These are phyloP conservation scores for Amanita pallidorosea DNA, from an alignment of 768 basidiomycete genomes.

Conservation along the genomic window DNA sequence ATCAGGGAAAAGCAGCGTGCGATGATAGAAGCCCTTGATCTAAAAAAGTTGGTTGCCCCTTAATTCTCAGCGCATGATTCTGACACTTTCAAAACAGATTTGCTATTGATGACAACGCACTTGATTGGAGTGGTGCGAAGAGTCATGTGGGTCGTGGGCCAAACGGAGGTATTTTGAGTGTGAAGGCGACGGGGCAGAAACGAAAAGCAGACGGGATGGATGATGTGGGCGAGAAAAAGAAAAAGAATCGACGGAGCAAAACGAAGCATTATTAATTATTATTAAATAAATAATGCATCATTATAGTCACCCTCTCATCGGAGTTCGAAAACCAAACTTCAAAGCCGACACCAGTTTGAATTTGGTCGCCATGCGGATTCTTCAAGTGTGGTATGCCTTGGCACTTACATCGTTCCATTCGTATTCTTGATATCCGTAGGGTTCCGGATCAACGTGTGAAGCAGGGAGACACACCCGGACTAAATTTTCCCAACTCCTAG, in stretches of 20 bases:
- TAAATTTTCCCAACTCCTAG: too few species aligned
- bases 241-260: slow-evolving; percentile 33
- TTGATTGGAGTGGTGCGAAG: slow-evolving; percentile 73
- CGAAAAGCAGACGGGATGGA: slow-evolving; percentile 39
- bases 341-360: too few species aligned
- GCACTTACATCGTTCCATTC: too few species aligned
- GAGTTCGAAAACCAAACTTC: too few species aligned
- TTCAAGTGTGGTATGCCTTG: too few species aligned
- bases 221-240: slow-evolving; percentile 32
- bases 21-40: slow-evolving; percentile 81
- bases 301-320: too few species aligned
- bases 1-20: slow-evolving; percentile 74
- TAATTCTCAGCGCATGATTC: slow-evolving; percentile 7
- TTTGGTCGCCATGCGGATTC: too few species aligned
- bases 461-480: too few species aligned
- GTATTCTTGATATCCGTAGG: too few species aligned
- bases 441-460: too few species aligned
- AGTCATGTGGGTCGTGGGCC: slow-evolving; percentile 48
- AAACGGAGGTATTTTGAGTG: slow-evolving; percentile 65
- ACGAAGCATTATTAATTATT: too few species aligned
- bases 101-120: slow-evolving; percentile 57
- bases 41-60: slow-evolving; percentile 60
- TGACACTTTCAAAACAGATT: slow-evolving; percentile 31
- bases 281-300: too few species aligned
- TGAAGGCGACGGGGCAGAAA: slow-evolving; percentile 54